Evolutionary conservation across 805 yeast genomes (phyloP).

Genomic region (Cyberlindnera maclurae): DNA sequence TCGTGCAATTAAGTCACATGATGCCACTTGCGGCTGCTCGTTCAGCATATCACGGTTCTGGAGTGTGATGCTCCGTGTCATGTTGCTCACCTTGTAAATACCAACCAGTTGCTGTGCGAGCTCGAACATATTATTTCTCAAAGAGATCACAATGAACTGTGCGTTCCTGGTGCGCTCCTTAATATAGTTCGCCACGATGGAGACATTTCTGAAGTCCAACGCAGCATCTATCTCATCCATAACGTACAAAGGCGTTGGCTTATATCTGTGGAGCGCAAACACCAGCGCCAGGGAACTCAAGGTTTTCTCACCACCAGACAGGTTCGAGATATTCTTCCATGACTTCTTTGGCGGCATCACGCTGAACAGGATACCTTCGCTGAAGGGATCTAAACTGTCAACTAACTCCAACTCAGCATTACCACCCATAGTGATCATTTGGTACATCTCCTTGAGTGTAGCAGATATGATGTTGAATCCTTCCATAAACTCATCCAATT

Average conservation of each 20-base stretch:
- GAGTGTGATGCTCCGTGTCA: constrained; percentile 78
- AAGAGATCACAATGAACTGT: constrained; percentile 90
- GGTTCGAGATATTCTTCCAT: constrained; percentile 91
- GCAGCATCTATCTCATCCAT: constrained; percentile 99
- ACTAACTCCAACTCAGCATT: constrained; percentile 95
- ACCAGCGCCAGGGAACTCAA: constrained; percentile 90
- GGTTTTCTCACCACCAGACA: constrained; percentile 98
- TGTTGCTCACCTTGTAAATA: constrained; percentile 85
- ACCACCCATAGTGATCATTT: constrained; percentile 98
- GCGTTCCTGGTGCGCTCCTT: constrained; percentile 94
- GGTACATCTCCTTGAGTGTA: constrained; percentile 93
- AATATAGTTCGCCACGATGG: constrained; percentile 95
- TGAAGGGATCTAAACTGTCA: constrained; percentile 94
- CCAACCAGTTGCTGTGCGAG: constrained; percentile 92
- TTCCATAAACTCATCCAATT: constrained; percentile 86
- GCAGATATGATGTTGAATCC: constrained; percentile 84
- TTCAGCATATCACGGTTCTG: constrained; percentile 48
- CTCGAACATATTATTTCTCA: constrained; percentile 97
- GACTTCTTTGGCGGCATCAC: constrained; percentile 99
- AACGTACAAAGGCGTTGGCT: constrained; percentile 94
- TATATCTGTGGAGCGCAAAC: constrained; percentile 91
- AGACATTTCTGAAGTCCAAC: constrained; percentile 90
- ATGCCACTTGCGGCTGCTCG: neutral
- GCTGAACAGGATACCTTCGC: constrained; percentile 93
- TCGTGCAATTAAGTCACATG: neutral